phyloP scores from a whole-genome alignment of 768 basidiomycete genomes.

The Mycena rebaudengoi region DNA sequence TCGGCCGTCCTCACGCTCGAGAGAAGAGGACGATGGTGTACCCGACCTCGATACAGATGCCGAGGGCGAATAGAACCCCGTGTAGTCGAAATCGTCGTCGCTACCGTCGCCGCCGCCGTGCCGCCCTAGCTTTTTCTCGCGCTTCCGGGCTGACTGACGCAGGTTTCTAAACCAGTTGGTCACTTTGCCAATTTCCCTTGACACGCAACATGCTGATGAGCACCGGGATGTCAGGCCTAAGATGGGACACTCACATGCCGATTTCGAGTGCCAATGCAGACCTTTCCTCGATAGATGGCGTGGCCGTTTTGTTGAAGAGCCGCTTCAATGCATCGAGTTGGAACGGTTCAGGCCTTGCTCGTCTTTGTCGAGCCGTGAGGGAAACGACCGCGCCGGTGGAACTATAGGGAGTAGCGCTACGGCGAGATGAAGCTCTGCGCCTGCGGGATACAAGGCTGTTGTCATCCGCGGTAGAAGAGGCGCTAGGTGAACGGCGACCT shows the following conservation, averaged over 20 bases:
- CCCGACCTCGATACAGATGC: constrained; percentile 19
- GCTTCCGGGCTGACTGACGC: constrained; percentile 80
- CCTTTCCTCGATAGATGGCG: constrained; percentile 84
- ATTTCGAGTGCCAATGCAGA: constrained; percentile 76
- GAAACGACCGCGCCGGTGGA: constrained; percentile 11
- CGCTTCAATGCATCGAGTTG: constrained; percentile 82
- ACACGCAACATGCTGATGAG: background rate
- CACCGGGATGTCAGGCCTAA: background rate
- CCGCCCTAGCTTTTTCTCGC: constrained; percentile 55
- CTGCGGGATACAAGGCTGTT: constrained; percentile 23
- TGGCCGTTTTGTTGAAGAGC: constrained; percentile 70
- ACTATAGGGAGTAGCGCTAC: constrained; percentile 21
- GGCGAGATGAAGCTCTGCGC: constrained; percentile 23
- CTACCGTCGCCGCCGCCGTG: constrained; percentile 53
- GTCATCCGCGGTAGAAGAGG: constrained; percentile 34
- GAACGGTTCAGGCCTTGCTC: constrained; percentile 82
- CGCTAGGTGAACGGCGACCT: constrained; percentile 37
- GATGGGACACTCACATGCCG: constrained; percentile 55
- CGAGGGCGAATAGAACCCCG: constrained; percentile 19
- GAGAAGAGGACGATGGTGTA: constrained; percentile 11
- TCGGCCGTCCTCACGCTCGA: constrained; percentile 13
- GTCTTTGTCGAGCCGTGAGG: constrained; percentile 63
- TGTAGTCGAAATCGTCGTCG: constrained; percentile 52
- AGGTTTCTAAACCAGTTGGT: constrained; percentile 91
- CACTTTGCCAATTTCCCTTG: constrained; percentile 78